Evolutionary conservation across 441 rosid genomes (phyloP).

Genomic region (Pelargonium fulgidum): DNA sequence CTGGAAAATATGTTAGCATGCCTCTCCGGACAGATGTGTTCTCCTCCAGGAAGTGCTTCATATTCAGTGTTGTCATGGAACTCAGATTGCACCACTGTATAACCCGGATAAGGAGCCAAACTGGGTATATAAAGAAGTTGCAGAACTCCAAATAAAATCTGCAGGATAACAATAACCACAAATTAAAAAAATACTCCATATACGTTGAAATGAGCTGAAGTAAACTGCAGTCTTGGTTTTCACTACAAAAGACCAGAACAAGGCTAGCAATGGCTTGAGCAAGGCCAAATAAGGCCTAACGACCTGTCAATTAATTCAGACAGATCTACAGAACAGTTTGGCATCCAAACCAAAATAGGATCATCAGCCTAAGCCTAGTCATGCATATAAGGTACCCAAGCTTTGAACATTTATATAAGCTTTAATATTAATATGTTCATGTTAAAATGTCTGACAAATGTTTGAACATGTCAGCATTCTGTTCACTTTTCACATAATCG

Average conservation of each 20-base stretch:
- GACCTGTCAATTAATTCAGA: not conserved
- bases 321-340: not conserved
- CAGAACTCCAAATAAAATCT: conserved; percentile 83
- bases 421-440: not conserved
- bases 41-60: conserved; percentile 87
- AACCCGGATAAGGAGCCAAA: conserved; percentile 87
- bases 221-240: not conserved
- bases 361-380: not conserved
- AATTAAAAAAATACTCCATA: not conserved
- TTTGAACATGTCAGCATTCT: not conserved
- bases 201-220: not conserved
- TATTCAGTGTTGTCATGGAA: conserved; percentile 57
- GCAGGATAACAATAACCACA: conserved; percentile 20
- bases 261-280: not conserved
- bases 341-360: not conserved
- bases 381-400: not conserved
- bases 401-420: not conserved
- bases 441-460: not conserved
- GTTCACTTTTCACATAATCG: not conserved
- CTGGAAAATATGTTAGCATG: conserved; percentile 69
- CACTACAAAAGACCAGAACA: not conserved
- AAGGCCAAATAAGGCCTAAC: not conserved
- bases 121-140: conserved; percentile 65
- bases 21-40: conserved; percentile 84
- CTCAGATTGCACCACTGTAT: conserved; percentile 47